Evolutionary conservation across 129 eudicot species (phyloP).

Genomic region (Artemisia annua): DNA sequence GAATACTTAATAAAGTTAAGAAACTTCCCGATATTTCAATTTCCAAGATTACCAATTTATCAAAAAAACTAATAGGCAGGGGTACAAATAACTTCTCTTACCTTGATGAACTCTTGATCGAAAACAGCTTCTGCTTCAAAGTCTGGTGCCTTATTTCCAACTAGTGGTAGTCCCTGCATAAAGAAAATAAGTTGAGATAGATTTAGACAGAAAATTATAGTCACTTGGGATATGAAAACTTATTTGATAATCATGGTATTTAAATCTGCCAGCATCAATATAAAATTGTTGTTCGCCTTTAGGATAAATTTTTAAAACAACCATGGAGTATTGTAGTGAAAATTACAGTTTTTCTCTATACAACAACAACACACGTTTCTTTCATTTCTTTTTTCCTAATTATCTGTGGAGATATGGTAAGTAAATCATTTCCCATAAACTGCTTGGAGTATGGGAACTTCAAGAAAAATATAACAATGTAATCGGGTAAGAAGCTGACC

Average conservation of each 20-base stretch:
- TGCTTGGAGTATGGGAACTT: not conserved
- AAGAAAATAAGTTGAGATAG: not conserved
- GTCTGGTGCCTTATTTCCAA: constrained; percentile 71
- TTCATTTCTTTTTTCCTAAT: not conserved
- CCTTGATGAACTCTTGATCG: constrained; percentile 81
- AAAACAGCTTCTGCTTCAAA: constrained; percentile 84
- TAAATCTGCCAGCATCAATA: too few relatives aligned
- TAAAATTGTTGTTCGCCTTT: too few relatives aligned
- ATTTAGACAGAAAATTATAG: not conserved
- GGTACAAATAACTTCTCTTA: constrained; percentile 15
- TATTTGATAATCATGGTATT: too few relatives aligned
- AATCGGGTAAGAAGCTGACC: not conserved
- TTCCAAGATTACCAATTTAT: not conserved
- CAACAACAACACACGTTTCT: not conserved
- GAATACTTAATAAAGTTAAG: not conserved
- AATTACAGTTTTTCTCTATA: not conserved
- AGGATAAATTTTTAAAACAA: too few relatives aligned
- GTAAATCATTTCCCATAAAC: not conserved
- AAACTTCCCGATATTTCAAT: not conserved
- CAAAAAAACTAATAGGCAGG: not conserved
- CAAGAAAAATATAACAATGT: too few relatives aligned
- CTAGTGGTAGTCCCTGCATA: constrained; percentile 55
- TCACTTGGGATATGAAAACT: too few relatives aligned
- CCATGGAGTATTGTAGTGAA: too few relatives aligned
- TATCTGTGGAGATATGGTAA: too few relatives aligned